phyloP scores from a whole-genome alignment of 139 green algal species.

The Eudorina sp. region DNA sequence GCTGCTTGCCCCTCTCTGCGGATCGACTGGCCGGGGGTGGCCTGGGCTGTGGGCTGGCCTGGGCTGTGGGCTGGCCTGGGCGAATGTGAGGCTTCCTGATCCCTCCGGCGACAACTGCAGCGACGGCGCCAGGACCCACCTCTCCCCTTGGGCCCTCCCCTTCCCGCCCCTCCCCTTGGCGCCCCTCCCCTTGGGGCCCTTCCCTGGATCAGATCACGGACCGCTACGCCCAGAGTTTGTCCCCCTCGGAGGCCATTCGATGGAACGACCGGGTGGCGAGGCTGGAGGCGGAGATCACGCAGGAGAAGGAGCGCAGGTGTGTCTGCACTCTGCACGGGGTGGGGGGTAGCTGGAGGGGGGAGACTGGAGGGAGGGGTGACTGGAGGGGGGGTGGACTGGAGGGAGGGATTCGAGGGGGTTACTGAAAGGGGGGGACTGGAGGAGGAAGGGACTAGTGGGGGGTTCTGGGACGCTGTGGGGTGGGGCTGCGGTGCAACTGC shows the following conservation, averaged over 20 bases:
- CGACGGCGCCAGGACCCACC: no score
- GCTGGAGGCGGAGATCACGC: constrained; percentile 40
- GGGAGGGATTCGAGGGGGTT: neutral
- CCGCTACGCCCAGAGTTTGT: constrained; percentile 33
- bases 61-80: no score
- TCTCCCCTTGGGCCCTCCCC: neutral
- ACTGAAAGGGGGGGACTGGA: neutral
- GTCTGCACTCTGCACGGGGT: neutral
- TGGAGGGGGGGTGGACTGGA: neutral
- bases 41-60: no score
- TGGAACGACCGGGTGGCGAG: constrained; percentile 43
- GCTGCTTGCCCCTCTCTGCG: no score
- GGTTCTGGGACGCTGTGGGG: neutral
- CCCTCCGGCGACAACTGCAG: no score
- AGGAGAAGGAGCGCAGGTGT: constrained; percentile 40
- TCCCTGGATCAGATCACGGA: constrained; percentile 33
- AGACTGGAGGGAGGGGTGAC: neutral
- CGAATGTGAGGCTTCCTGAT: no score
- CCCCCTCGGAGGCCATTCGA: neutral
- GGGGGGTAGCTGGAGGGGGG: neutral
- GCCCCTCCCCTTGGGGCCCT: neutral
- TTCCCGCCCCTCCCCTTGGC: neutral
- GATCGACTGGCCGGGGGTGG: no score
- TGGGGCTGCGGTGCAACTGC: no score
- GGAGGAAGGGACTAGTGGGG: neutral